Percentiles rank a stretch among this genome's conserved stretches.
Conservation (phyloP, 495 filamentous ascomycete species). For the Podospora pseudopauciseta region DNA sequence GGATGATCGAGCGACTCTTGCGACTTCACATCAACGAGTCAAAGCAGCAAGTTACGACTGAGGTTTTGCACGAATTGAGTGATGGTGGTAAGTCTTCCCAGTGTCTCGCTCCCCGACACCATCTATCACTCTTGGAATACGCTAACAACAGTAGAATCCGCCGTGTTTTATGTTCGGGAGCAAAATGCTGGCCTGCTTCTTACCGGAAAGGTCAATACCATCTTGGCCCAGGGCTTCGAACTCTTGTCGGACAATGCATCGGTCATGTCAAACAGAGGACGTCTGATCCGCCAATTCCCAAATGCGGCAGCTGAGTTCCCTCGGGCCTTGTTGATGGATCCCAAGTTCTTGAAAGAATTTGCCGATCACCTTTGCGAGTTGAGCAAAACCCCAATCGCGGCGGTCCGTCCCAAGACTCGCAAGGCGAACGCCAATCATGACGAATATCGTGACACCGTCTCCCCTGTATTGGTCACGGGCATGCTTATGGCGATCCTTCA, state of each 20-base stretch:
- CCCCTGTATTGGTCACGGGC: constrained; percentile 56
- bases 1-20: constrained; percentile 14
- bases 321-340: constrained; percentile 30
- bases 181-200: constrained; percentile 62
- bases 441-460: constrained; percentile 52
- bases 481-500: constrained; percentile 49
- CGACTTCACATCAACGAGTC: background rate
- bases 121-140: constrained; percentile 10
- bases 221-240: constrained; percentile 56
- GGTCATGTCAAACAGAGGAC: constrained; percentile 48
- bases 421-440: constrained; percentile 40
- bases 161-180: constrained; percentile 42
- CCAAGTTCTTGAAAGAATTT: constrained; percentile 37
- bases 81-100: constrained; percentile 20
- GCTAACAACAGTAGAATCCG: constrained; percentile 6
- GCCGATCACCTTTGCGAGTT: constrained; percentile 39
- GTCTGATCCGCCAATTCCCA: constrained; percentile 55
- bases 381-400: constrained; percentile 37
- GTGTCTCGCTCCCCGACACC: background rate
- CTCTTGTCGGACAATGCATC: constrained; percentile 46
- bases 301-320: constrained; percentile 44
- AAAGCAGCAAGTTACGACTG: background rate
- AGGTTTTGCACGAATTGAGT: constrained; percentile 9
- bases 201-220: constrained; percentile 24
- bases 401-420: constrained; percentile 33